These are phyloP conservation scores for Euptelea pleiosperma DNA, from an alignment of 164 flowering plant genomes.

Conservation along the genomic window DNA sequence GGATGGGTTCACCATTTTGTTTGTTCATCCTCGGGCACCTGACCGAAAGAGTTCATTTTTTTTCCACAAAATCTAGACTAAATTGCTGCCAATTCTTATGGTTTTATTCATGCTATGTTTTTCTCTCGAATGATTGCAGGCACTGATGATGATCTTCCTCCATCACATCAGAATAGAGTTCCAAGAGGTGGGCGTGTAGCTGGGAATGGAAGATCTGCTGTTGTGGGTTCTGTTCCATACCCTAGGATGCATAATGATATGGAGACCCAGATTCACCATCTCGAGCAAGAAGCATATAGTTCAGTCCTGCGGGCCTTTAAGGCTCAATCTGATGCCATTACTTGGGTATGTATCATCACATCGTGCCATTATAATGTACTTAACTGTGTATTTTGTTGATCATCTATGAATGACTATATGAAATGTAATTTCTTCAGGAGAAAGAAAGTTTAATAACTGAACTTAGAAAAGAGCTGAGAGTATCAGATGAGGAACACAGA, in stretches of 20 bases:
- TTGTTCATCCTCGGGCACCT: conserved; percentile 3
- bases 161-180: conserved; percentile 65
- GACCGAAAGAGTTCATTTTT: too few species aligned
- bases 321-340: conserved; percentile 94
- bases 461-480: conserved; percentile 85
- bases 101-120: background rate
- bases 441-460: conserved; percentile 87
- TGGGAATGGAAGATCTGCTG: conserved; percentile 64
- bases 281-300: conserved; percentile 82
- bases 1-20: background rate
- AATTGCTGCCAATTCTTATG: background rate
- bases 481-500: conserved; percentile 88
- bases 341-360: conserved; percentile 64
- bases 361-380: conserved; percentile 3
- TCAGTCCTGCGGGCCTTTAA: conserved; percentile 88
- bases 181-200: conserved; percentile 53
- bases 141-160: conserved; percentile 80
- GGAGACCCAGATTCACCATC: conserved; percentile 70
- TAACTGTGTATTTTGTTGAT: conserved; percentile 6
- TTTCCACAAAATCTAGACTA: background rate
- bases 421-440: conserved; percentile 53
- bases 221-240: conserved; percentile 39
- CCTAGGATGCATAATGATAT: conserved; percentile 47
- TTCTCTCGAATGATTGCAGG: conserved; percentile 25
- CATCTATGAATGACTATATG: conserved; percentile 12